phyloP scores from a whole-genome alignment of 257 asterid genomes.

The Fraxinus quadrangulata region DNA sequence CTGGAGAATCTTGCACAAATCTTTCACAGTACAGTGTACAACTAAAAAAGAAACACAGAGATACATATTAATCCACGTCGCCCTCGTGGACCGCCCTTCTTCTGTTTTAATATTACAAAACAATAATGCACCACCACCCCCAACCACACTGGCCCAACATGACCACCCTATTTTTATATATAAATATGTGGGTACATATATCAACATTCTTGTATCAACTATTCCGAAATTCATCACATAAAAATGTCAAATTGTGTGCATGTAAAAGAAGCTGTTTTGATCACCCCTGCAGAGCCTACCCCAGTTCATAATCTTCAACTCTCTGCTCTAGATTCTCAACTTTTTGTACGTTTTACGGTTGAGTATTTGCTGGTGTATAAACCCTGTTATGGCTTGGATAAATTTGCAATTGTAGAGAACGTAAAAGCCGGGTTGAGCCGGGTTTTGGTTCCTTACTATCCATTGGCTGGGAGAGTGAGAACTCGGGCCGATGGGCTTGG shows the following conservation, averaged over 20 bases:
- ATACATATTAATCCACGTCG: slow-evolving; percentile 2
- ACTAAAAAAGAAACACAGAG: not conserved
- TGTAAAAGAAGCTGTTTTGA: slow-evolving; percentile 49
- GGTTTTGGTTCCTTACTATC: slow-evolving; percentile 67
- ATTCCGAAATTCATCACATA: not conserved
- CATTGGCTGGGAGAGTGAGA: slow-evolving; percentile 66
- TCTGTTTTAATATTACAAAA: not conserved
- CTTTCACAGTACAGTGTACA: slow-evolving; percentile 38
- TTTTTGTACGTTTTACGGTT: slow-evolving; percentile 62
- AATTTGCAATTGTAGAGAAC: slow-evolving; percentile 27
- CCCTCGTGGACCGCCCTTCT: slow-evolving; percentile 23
- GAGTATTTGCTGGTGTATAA: slow-evolving; percentile 59
- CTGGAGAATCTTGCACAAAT: slow-evolving; percentile 57
- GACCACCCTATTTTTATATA: slow-evolving; percentile 6
- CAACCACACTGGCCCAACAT: not conserved
- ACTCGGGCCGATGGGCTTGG: slow-evolving; percentile 51
- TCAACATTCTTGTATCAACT: not conserved
- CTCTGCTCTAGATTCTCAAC: slow-evolving; percentile 72
- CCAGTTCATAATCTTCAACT: slow-evolving; percentile 60
- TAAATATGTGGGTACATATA: not conserved
- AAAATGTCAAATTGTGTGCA: slow-evolving; percentile 47
- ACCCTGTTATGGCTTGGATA: slow-evolving; percentile 33
- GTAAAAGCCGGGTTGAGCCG: slow-evolving; percentile 49
- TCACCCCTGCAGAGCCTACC: slow-evolving; percentile 58
- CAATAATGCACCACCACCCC: not conserved